Conservation (phyloP, 1,284 basidiomycete species). For the Tilletia walkeri region DNA sequence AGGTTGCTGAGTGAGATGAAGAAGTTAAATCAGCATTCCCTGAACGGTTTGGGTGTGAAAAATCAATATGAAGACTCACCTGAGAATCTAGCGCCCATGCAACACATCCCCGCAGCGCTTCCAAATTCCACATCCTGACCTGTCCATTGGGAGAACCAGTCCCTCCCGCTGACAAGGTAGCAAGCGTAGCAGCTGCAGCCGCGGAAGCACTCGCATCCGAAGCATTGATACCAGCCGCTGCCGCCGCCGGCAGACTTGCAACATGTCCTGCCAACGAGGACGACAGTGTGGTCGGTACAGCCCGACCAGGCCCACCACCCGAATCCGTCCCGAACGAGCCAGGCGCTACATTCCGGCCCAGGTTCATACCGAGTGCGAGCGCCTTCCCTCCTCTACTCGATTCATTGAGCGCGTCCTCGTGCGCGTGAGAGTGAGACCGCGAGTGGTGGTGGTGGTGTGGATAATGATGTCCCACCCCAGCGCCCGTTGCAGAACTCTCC, state of each 20-base stretch:
- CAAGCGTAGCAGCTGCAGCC: slow-evolving; percentile 1
- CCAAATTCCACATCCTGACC: slow-evolving; percentile 44
- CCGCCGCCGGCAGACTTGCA: background rate
- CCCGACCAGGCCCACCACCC: slow-evolving; percentile 33
- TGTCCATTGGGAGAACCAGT: slow-evolving; percentile 22
- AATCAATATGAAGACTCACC: background rate
- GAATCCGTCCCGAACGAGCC: slow-evolving; percentile 35
- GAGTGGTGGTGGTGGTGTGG: background rate
- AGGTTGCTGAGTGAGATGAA: slow-evolving; percentile 20
- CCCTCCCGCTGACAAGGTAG: background rate
- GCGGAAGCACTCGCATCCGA: slow-evolving; percentile 18
- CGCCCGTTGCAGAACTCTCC: slow-evolving; percentile 29
- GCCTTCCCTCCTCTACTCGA: background rate
- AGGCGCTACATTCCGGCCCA: slow-evolving; percentile 27
- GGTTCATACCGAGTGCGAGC: background rate
- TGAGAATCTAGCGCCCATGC: slow-evolving; percentile 32
- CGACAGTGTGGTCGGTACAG: slow-evolving; percentile 29
- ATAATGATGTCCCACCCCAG: slow-evolving; percentile 18
- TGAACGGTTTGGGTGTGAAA: background rate
- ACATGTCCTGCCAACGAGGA: slow-evolving; percentile 1
- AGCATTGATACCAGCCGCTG: background rate
- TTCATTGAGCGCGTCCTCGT: slow-evolving; percentile 1
- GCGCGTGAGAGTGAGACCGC: background rate
- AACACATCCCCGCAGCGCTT: slow-evolving; percentile 35
- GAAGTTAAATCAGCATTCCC: background rate